Evolutionary conservation across 352 stramenopile genomes (phyloP), one percentile per base, ranked within the genome.

Genomic region (Phytophthora nicotianae): DNA sequence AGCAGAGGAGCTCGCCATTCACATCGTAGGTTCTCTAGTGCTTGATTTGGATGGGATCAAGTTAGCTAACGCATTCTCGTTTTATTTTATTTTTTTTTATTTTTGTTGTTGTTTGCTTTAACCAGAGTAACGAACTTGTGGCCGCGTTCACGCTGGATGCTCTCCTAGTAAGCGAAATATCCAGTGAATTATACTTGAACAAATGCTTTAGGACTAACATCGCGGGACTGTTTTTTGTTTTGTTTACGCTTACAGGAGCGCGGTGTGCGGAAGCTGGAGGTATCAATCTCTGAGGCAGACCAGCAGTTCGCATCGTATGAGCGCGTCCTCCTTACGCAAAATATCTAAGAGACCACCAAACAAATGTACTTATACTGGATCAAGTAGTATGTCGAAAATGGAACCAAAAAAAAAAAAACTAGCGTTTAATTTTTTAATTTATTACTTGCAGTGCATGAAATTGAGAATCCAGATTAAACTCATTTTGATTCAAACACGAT

Each of bases 1-100:
- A 2, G 90, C 93, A 0, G 97, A 99, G 81, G 96, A 99, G 68
- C 79, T 99, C 48, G 89, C 93, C 38, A 91, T 97, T 55, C 98
- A 98, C 74, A 81, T 98, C 49, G 86, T 95, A 79, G 38, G 79
- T 84, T 37, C 33, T 35, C 2, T 8, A n/a, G 10, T 5, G 3
- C 29, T 43, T 45, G 23, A n/a, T 19, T 42, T 29, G n/a, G 5
- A 38, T 14, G 19, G 20, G 1, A 13, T 19, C n/a, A 52, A 1
- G 11, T 40, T 32, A 8, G 7, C 43, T 37, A 29, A 54, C 23
- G 10, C 16, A 16, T 19, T 7, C 20, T 20, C 9, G 0, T 32
- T 17, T n/a, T 17, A n/a, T n/a, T n/a, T n/a, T n/a, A 40, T 26
- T 35, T 9, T 26, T 41, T 10, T 13, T 21, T 32, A 23, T 49